Base-by-base conservation (phyloP, 2,329 filamentous ascomycete species). In the Clarireedia monteithiana region DNA sequence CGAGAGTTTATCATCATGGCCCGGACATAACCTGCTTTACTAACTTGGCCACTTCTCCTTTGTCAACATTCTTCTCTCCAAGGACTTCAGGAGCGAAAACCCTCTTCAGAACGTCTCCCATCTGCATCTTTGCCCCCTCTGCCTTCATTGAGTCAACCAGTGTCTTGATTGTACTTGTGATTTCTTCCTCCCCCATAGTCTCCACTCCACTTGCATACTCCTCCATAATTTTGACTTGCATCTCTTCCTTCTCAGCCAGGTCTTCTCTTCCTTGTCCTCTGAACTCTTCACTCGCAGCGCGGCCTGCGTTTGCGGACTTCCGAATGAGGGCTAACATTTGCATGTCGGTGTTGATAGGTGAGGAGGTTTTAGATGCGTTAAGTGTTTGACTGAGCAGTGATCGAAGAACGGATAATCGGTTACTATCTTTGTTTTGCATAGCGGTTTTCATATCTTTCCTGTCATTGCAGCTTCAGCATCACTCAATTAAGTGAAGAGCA, bases 321-420 rank as follows among this genome's bases (percentile, higher is more conserved):
- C 81, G 79, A 55, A 94, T 77, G 49, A 91, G 74, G 6, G 77
- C 73, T 27, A 90, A 80, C 55, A 92, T 76, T 66, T 87, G 81
- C 60, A 80, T 77, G 69, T 92, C 87, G 23, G 82, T 88, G 54
- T 74, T 75, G 66, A 91, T 81, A n/a, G 88, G 88, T 40, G 74
- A 75, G 40, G 77, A 67, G 14, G 86, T 89, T 72, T 91, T 91
- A 68, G 83, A 85, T 36, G 86, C 84, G 71, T 91, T 91, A 63
- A 85, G 83, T 59, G 86, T 83, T 60, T 86, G 80, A 34, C 86
- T 77, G 61, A 91, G 78, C 59, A 91, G 73, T 42, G 77, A 71
- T 62, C 88, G 85, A 49, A 92, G 77, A 39, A 89, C 86, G 40
- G 79, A 74, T 26, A 91, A 80, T 2, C 85, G 82, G 26, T 81